A percentile compares a stretch with the other conserved stretches of the same genome.
Conservation (phyloP, 352 stramenopile species). For the Achlya hypogyna region DNA sequence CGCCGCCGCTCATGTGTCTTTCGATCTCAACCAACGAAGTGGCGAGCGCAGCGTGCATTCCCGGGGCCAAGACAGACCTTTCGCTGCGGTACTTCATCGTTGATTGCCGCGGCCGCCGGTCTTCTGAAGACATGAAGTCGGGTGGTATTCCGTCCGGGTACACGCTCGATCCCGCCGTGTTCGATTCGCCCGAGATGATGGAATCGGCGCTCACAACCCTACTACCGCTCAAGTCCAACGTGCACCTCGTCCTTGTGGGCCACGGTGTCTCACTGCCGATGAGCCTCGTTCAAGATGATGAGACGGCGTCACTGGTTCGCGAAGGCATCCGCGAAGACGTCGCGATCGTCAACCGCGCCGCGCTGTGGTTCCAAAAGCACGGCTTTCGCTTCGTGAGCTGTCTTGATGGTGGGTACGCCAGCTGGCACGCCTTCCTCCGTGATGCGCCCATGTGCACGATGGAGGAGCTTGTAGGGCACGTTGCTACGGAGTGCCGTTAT, state of each 20-base stretch:
- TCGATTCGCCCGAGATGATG: conserved; percentile 74
- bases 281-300: conserved; percentile 47
- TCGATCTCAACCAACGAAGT: conserved; percentile 64
- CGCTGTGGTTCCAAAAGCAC: conserved; percentile 75
- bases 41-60: conserved; percentile 12
- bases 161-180: conserved; percentile 65
- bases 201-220: conserved; percentile 57
- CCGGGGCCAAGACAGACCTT: background rate
- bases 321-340: conserved; percentile 61
- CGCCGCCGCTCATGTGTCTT: conserved; percentile 53
- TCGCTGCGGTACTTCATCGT: conserved; percentile 65
- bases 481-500: conserved; percentile 59
- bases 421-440: conserved; percentile 78
- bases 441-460: conserved; percentile 45
- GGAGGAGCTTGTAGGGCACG: conserved; percentile 60
- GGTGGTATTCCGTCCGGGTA: conserved; percentile 66
- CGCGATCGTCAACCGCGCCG: conserved; percentile 61
- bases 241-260: conserved; percentile 68
- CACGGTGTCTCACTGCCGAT: conserved; percentile 59
- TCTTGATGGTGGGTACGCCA: conserved; percentile 66
- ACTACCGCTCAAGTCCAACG: conserved; percentile 56
- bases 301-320: conserved; percentile 60
- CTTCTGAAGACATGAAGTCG: conserved; percentile 69
- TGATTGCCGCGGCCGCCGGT: conserved; percentile 59
- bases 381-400: conserved; percentile 74